These are phyloP conservation scores for Phlebopus sp. DNA, from an alignment of 1,284 basidiomycete species.

Conservation along the genomic window DNA sequence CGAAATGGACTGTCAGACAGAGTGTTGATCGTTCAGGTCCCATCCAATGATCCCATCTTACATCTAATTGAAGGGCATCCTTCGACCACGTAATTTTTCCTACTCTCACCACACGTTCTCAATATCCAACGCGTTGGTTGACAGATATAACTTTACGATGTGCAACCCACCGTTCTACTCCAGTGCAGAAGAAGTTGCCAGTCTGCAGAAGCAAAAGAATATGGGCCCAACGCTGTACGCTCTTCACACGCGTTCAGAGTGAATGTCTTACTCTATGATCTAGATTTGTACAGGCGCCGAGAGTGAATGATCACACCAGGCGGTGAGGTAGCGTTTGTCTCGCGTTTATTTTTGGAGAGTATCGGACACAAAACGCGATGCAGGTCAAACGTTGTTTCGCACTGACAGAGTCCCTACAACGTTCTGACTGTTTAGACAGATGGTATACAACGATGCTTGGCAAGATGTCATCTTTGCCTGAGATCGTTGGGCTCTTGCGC, in stretches of 20 bases:
- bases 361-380: constrained; percentile 44
- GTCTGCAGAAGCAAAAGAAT: constrained; percentile 61
- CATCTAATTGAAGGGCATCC: constrained; percentile 38
- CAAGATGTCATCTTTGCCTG: constrained; percentile 70
- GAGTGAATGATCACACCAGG: constrained; percentile 86
- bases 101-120: background rate
- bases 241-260: background rate
- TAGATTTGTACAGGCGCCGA: constrained; percentile 81
- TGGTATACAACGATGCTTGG: constrained; percentile 95
- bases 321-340: constrained; percentile 82
- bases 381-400: constrained; percentile 37
- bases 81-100: constrained; percentile 15
- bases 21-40: constrained; percentile 47
- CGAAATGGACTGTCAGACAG: constrained; percentile 51
- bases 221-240: constrained; percentile 60
- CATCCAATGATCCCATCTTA: constrained; percentile 46
- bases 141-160: constrained; percentile 73
- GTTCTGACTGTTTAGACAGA: constrained; percentile 36
- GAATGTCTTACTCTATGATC: background rate
- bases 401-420: background rate
- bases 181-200: constrained; percentile 64
- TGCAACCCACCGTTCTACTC: constrained; percentile 96
- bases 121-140: background rate
- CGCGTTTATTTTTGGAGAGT: constrained; percentile 78
- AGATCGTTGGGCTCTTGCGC: constrained; percentile 59